Base-by-base conservation (phyloP, 768 basidiomycete species). In the Amanita brunnescens region DNA sequence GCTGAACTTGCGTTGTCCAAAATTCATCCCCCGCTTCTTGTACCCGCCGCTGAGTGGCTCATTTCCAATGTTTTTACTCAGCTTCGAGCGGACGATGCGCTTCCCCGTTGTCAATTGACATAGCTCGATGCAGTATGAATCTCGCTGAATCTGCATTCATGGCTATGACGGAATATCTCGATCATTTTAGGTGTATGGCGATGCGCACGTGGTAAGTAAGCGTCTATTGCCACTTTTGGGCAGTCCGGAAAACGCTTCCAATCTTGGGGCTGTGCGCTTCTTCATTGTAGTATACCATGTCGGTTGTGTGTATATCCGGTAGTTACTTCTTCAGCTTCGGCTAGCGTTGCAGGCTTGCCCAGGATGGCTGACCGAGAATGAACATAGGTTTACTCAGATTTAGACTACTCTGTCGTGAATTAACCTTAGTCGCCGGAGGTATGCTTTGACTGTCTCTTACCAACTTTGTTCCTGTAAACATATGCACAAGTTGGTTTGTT, bases 1-100 rank as follows among this genome's bases (percentile, higher is more conserved):
- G 49, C 53, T 56, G 54, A 52, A 54, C 40, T 50, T 47, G 53
- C 54, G 54, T 56, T 51, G 49, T 54, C 58, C 54, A 48, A 29
- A 29, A 39, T 14, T 38, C 47, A 50, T 40, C 33, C 30, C 16
- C 21, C 21, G 40, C 32, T 49, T 53, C 52, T 56, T 56, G 55
- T 49, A 49, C 26, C 30, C 38, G 29, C 10, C 13, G 47, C 24
- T 10, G 4, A 12, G 34, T 35, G 50, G 35, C 21, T 24, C 16
- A 20, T 23, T 20, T 35, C 12, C 16, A 7, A 34, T 47, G 16
- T 47, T 35, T 47, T 37, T 32, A 26, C 37, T 39, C 35, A 49
- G 23, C 49, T 40, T 49, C 21, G 33, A 38, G 49, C 49, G 49
- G 49, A 49, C 34, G 38, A 41, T 49, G 41, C 41, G 38, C 26